A percentile compares a stretch with the other conserved stretches of the same genome.
Evolutionary conservation across 805 yeast genomes (phyloP).

Genomic region (Yarrowia sp.): DNA sequence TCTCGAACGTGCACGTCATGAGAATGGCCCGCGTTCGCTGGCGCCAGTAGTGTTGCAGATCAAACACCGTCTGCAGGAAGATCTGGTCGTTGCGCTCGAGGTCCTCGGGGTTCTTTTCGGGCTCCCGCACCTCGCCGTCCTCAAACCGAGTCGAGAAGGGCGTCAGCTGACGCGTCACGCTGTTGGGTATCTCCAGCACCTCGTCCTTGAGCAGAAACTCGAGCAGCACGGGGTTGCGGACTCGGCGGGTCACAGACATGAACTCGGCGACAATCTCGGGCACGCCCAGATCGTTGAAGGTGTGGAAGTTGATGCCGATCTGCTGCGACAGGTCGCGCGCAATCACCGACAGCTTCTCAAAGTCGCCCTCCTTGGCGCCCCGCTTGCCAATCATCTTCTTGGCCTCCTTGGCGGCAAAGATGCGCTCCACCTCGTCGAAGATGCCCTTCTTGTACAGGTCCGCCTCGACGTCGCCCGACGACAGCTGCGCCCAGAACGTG

Average conservation of each 20-base stretch:
- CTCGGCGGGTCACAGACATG: slow-evolving; percentile 69
- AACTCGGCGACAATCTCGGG: slow-evolving; percentile 68
- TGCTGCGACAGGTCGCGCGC: slow-evolving; percentile 89
- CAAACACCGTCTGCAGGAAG: slow-evolving; percentile 76
- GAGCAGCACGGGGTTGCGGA: slow-evolving; percentile 65
- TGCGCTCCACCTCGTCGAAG: slow-evolving; percentile 75
- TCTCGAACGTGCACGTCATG: slow-evolving; percentile 66
- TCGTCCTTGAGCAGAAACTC: slow-evolving; percentile 81
- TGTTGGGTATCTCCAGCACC: slow-evolving; percentile 70
- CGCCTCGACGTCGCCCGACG: slow-evolving; percentile 47
- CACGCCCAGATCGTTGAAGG: slow-evolving; percentile 61
- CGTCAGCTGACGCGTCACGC: slow-evolving; percentile 64
- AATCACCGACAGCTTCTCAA: slow-evolving; percentile 61
- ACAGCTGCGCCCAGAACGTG: slow-evolving; percentile 82
- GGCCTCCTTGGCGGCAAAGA: slow-evolving; percentile 78
- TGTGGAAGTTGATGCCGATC: slow-evolving; percentile 88
- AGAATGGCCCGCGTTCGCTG: slow-evolving; percentile 82
- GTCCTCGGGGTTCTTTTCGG: slow-evolving; percentile 70
- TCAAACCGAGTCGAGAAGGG: slow-evolving; percentile 81
- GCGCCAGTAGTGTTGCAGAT: slow-evolving; percentile 86
- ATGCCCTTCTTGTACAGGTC: slow-evolving; percentile 74
- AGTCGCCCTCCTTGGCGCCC: slow-evolving; percentile 43
- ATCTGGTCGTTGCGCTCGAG: slow-evolving; percentile 85
- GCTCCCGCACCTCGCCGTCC: slow-evolving; percentile 36
- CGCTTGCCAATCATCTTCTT: slow-evolving; percentile 47